A percentile compares a stretch with the other conserved stretches of the same genome.
phyloP scores from a whole-genome alignment of 345 rosid species.

The Aquilaria yunnanensis region DNA sequence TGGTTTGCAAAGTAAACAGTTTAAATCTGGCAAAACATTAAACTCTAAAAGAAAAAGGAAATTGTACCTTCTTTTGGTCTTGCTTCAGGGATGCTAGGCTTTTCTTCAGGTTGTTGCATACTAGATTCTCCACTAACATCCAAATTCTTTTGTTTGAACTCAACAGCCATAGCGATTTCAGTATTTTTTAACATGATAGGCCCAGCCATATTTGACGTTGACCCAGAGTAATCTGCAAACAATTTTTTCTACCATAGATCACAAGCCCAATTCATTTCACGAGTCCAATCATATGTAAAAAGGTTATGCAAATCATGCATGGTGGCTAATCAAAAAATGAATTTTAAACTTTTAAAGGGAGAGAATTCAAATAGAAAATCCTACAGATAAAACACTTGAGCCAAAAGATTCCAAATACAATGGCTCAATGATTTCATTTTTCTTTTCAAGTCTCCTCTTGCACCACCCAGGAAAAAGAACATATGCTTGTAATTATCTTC shows the following conservation, averaged over 20 bases:
- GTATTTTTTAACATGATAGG: conserved; percentile 21
- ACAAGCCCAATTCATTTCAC: not conserved
- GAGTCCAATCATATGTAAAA: not conserved
- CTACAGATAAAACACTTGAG: too few species aligned
- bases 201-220: conserved; percentile 24
- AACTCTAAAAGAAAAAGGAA: conserved; percentile 7
- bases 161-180: conserved; percentile 22
- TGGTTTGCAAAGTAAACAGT: too few species aligned
- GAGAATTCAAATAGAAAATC: too few species aligned
- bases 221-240: conserved; percentile 36
- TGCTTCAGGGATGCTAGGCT: conserved; percentile 47
- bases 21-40: not conserved
- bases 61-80: conserved; percentile 73
- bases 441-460: too few species aligned
- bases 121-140: conserved; percentile 21
- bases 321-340: too few species aligned
- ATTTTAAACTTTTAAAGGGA: too few species aligned
- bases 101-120: conserved; percentile 38
- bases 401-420: too few species aligned
- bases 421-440: too few species aligned
- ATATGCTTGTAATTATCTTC: too few species aligned
- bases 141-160: conserved; percentile 18
- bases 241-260: conserved; percentile 11
- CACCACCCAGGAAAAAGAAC: too few species aligned
- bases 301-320: too few species aligned